Base-by-base conservation (phyloP, 768 basidiomycete genomes). In the Pulveroboletus ravenelii region DNA sequence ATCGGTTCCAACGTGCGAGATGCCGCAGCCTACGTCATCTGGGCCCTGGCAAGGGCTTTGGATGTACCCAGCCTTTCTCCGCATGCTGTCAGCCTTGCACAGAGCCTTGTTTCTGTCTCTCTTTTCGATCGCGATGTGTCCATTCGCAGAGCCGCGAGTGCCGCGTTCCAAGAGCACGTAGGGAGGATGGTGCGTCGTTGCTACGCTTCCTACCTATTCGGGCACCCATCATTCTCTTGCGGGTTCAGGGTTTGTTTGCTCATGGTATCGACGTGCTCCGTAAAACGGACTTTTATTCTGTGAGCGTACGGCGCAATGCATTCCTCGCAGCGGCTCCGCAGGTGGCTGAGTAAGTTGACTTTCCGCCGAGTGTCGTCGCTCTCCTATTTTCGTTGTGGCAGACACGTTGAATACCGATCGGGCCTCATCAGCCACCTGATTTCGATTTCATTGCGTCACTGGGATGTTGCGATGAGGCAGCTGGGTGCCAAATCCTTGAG, bases 141-240 rank as follows among this genome's bases (percentile, higher is more conserved):
- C 54, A 93, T 99, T 48, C 80, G 96, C 23, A 74, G 96, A 57
- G 95, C 96, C 13, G 94, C 94, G 12, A 98, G 95, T 67, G 96
- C 96, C 15, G 91, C 94, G 12, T 98, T 91, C 65, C 96, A 99
- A 69, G 96, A 99, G 71, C 86, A 87, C 62, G 96, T 97, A 35
- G 96, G 96, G 12, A 76, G 96, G 63, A 87, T 87, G 72, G 95
- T 96, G 62, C 67, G 85, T 68, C 25, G 6, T 13, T 31, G 30
- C 44, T 37, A 41, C 51, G 38, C 20, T 50, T 47, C 18, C 40
- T 44, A 29, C 41, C 41, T 47, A 10, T 30, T 45, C 40, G 23
- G 38, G 44, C 50, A 53, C 32, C 41, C 52, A 67, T 50, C 45
- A 43, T 58, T 48, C 48, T 52, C 37, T 54, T 37, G 47, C 48